Conservation (phyloP, 345 rosid genomes). For the Syzygium jambos region DNA sequence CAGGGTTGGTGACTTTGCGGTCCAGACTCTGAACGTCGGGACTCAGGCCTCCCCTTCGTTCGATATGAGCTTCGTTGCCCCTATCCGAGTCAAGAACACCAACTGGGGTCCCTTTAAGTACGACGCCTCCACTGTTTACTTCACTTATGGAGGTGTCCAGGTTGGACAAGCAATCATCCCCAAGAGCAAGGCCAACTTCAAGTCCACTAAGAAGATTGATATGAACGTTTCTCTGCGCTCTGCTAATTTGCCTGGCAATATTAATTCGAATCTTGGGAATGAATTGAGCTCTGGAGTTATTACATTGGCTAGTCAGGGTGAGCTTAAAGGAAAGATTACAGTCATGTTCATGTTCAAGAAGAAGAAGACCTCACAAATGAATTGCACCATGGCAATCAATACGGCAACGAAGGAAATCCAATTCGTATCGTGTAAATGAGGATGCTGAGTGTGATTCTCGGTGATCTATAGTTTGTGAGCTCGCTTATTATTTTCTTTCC, state of each 20-base stretch:
- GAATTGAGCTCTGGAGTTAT: not conserved
- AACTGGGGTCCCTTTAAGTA: constrained; percentile 13
- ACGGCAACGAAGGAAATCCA: not conserved
- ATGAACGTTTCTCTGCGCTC: constrained; percentile 1
- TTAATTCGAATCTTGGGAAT: not conserved
- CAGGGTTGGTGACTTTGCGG: not conserved
- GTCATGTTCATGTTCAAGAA: constrained; percentile 4
- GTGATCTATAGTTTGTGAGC: not conserved
- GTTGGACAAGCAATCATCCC: constrained; percentile 2
- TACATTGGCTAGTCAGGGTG: not conserved
- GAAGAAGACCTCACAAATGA: constrained; percentile 1
- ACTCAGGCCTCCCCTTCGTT: constrained; percentile 1
- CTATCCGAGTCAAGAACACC: constrained; percentile 11
- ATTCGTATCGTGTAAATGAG: not conserved
- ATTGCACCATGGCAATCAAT: constrained; percentile 5
- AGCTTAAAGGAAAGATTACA: constrained; percentile 1
- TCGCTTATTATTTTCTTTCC: not conserved
- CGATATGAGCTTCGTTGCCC: not conserved
- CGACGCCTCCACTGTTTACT: not conserved
- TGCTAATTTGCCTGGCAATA: not conserved
- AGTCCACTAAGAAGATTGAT: constrained; percentile 6
- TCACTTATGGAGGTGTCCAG: not conserved
- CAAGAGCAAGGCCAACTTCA: constrained; percentile 10
- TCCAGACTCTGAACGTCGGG: not conserved
- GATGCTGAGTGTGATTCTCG: not conserved